phyloP scores from a whole-genome alignment of 352 stramenopile species.

The Phytopythium aichiense region DNA sequence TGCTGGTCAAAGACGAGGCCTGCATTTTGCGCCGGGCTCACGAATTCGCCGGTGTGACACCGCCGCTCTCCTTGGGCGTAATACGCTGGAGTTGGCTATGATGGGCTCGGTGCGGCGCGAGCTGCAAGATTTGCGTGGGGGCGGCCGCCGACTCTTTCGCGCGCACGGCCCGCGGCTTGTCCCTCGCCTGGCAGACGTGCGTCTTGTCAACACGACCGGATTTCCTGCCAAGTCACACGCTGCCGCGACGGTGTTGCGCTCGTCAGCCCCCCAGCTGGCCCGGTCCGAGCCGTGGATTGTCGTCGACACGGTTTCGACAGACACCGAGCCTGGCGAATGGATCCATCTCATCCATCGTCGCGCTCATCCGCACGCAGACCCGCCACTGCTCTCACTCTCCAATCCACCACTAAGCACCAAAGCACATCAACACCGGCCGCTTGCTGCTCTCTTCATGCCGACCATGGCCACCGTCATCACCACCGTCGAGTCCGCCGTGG shows the following conservation, averaged over 20 bases:
- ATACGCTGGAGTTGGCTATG: background rate
- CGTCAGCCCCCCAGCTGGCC: background rate
- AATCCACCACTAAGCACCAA: background rate
- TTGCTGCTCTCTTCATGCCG: background rate
- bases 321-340: background rate
- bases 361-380: background rate
- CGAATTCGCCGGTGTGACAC: constrained; percentile 1
- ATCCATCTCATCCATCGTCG: background rate
- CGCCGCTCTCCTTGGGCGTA: background rate
- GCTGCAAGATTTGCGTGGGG: background rate
- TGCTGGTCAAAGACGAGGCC: background rate
- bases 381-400: background rate
- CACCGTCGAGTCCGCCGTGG: background rate
- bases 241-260: background rate
- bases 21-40: background rate
- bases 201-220: background rate
- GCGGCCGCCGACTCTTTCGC: background rate
- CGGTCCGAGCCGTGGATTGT: background rate
- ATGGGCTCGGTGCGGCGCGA: background rate
- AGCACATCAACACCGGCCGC: background rate
- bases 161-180: background rate
- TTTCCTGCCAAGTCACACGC: background rate
- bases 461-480: background rate
- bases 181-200: background rate
- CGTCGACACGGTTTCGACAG: background rate